These are phyloP conservation scores for Glebionis coronaria DNA, from an alignment of 129 eudicot species.

Conservation along the genomic window DNA sequence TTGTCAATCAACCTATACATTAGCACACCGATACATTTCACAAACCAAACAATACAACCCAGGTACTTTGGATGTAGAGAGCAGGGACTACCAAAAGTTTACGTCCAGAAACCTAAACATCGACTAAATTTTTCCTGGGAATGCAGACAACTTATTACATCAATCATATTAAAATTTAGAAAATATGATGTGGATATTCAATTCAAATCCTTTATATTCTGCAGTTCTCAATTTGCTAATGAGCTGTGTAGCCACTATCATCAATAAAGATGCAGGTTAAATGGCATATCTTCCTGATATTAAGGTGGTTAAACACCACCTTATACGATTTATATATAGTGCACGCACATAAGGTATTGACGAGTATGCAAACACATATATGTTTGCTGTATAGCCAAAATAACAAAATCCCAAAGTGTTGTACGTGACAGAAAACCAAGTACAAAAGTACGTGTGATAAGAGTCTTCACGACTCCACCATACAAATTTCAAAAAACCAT, in stretches of 20 bases:
- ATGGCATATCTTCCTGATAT: background rate
- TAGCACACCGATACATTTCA: background rate
- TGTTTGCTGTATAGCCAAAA: too few relatives aligned
- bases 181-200: too few relatives aligned
- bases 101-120: too few relatives aligned
- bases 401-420: background rate
- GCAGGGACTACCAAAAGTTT: too few relatives aligned
- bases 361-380: background rate
- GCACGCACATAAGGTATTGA: background rate
- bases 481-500: background rate
- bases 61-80: too few relatives aligned
- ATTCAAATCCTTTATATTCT: too few relatives aligned
- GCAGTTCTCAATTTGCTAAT: too few relatives aligned
- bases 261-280: background rate
- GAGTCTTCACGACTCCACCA: slow-evolving; percentile 29
- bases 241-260: background rate
- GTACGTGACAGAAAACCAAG: slow-evolving; percentile 37
- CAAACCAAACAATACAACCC: too few relatives aligned
- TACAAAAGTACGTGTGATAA: slow-evolving; percentile 56
- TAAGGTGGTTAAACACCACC: background rate
- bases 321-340: background rate
- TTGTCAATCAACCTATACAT: too few relatives aligned
- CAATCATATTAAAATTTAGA: too few relatives aligned
- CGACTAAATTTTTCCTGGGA: too few relatives aligned
- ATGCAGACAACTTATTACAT: too few relatives aligned